These are phyloP conservation scores for Sugiyamaella lignohabitans DNA, from an alignment of 805 yeast species.

Conservation along the genomic window DNA sequence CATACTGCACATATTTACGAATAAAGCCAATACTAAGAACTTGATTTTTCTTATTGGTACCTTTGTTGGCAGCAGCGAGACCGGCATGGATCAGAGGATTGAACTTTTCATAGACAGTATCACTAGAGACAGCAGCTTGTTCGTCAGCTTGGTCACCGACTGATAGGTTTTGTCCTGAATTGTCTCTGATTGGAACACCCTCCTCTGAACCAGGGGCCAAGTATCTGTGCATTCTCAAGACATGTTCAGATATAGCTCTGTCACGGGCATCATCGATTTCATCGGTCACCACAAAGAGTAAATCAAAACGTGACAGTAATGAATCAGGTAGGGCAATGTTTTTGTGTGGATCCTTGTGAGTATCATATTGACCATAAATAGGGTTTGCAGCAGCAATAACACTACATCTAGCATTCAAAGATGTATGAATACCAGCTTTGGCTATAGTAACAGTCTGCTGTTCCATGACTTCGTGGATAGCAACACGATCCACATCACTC, in stretches of 20 bases:
- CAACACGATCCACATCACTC: slow-evolving; percentile 95
- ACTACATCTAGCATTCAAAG: slow-evolving; percentile 92
- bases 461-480: slow-evolving; percentile 99
- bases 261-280: slow-evolving; percentile 83
- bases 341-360: slow-evolving; percentile 91
- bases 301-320: slow-evolving; percentile 90
- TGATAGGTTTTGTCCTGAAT: slow-evolving; percentile 60
- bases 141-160: slow-evolving; percentile 59
- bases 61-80: slow-evolving; percentile 39
- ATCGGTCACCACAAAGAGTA: slow-evolving; percentile 91
- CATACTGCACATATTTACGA: slow-evolving; percentile 88
- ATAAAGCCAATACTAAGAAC: slow-evolving; percentile 75
- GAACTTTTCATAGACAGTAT: slow-evolving; percentile 70
- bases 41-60: slow-evolving; percentile 26
- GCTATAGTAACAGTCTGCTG: slow-evolving; percentile 98
- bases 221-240: slow-evolving; percentile 85
- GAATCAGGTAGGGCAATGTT: slow-evolving; percentile 97
- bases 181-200: slow-evolving; percentile 90
- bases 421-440: slow-evolving; percentile 96
- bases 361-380: slow-evolving; percentile 92
- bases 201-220: slow-evolving; percentile 81
- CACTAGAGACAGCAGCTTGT: slow-evolving; percentile 43
- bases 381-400: slow-evolving; percentile 98
- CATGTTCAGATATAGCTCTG: slow-evolving; percentile 87
- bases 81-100: slow-evolving; percentile 80